phyloP scores from a whole-genome alignment of 2,329 filamentous ascomycete species.

The Colletotrichum truncatum region DNA sequence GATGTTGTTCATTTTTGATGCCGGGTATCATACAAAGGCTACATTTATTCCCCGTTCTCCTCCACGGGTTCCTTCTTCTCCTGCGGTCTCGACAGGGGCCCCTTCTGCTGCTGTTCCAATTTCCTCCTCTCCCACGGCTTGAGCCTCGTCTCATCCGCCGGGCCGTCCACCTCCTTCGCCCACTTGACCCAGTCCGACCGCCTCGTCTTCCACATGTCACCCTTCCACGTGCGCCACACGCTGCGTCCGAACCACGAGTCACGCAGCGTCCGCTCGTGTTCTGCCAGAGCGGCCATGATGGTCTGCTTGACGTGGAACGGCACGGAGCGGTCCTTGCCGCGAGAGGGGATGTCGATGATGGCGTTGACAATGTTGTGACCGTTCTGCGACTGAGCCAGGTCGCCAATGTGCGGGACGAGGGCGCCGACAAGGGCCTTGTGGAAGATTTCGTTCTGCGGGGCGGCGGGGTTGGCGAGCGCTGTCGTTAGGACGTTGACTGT shows the following conservation, averaged over 20 bases:
- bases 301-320: constrained; percentile 68
- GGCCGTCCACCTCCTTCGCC: constrained; percentile 59
- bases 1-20: not conserved
- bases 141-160: constrained; percentile 19
- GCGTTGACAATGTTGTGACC: constrained; percentile 62
- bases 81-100: constrained; percentile 3
- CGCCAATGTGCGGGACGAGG: constrained; percentile 53
- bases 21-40: constrained; percentile 29
- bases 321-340: constrained; percentile 55
- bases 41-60: constrained; percentile 8
- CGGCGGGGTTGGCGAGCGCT: constrained; percentile 56
- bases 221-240: constrained; percentile 67
- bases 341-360: constrained; percentile 59
- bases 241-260: constrained; percentile 64
- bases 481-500: constrained; percentile 60
- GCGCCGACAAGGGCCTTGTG: constrained; percentile 63
- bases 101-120: constrained; percentile 21
- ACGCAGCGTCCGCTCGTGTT: constrained; percentile 58
- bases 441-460: constrained; percentile 55
- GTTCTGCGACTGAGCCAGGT: constrained; percentile 58
- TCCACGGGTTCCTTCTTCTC: not conserved
- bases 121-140: constrained; percentile 31
- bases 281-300: constrained; percentile 58
- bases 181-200: constrained; percentile 64
- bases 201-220: constrained; percentile 64